Percentiles rank a stretch among this genome's conserved stretches.
phyloP scores from a whole-genome alignment of 2,329 filamentous ascomycete species.

The Xylariaceae sp. region DNA sequence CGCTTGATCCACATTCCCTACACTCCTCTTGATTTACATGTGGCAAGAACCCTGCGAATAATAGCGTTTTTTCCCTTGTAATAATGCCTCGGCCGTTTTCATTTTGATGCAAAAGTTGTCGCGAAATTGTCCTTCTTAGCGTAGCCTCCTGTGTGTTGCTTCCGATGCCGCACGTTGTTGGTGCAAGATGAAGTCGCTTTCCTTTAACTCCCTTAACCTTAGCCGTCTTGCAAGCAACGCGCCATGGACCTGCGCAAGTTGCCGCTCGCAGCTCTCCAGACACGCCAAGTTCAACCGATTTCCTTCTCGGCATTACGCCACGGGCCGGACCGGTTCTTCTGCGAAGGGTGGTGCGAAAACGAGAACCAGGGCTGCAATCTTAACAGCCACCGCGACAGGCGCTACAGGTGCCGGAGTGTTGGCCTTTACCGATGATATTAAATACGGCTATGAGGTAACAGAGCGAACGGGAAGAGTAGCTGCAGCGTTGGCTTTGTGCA shows the following conservation, averaged over 20 bases:
- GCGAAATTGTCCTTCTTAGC: too few species aligned
- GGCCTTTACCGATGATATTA: conserved; percentile 63
- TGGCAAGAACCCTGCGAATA: too few species aligned
- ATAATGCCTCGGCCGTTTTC: conserved; percentile 16
- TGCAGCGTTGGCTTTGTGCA: conserved; percentile 68
- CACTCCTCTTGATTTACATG: too few species aligned
- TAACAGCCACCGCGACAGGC: conserved; percentile 48
- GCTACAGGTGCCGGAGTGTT: conserved; percentile 43
- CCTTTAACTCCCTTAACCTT: conserved; percentile 31
- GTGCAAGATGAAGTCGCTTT: conserved; percentile 39
- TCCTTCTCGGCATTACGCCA: conserved; percentile 21
- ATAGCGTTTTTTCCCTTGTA: too few species aligned
- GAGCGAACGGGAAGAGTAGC: conserved; percentile 77
- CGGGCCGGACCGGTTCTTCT: conserved; percentile 21
- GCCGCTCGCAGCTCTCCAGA: conserved; percentile 36
- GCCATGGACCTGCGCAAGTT: conserved; percentile 43
- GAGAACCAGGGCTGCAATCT: conserved; percentile 28
- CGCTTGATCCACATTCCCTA: conserved; percentile 10
- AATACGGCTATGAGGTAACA: conserved; percentile 67
- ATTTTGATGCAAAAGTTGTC: too few species aligned
- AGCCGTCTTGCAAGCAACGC: conserved; percentile 35
- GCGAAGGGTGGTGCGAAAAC: conserved; percentile 19
- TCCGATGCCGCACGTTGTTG: conserved; percentile 14
- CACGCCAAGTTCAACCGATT: conserved; percentile 27
- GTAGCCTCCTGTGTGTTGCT: not conserved